These are phyloP conservation scores for Nasturtium officinale DNA, from an alignment of 345 rosid species.

Conservation along the genomic window DNA sequence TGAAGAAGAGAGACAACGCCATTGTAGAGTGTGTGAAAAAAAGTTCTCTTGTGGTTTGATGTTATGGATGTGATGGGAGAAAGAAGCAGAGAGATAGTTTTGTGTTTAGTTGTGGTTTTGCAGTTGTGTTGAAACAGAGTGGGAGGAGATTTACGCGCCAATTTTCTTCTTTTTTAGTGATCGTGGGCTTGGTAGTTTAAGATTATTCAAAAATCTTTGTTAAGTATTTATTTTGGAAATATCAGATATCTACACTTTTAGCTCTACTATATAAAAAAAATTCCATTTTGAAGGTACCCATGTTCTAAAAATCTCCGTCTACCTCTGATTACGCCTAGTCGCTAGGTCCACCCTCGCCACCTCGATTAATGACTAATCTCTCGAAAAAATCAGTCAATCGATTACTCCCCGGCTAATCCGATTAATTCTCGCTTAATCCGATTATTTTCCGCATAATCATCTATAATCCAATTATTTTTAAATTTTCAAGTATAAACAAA, in stretches of 20 bases:
- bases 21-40: constrained; percentile 22
- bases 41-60: neutral
- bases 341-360: too few species aligned
- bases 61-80: neutral
- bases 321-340: too few species aligned
- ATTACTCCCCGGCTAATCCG: too few species aligned
- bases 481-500: too few species aligned
- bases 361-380: too few species aligned
- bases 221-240: neutral
- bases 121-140: constrained; percentile 43
- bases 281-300: too few species aligned
- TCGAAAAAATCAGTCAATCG: too few species aligned
- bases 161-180: neutral
- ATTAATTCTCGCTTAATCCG: too few species aligned
- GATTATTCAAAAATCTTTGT: neutral
- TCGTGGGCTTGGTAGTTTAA: constrained; percentile 19
- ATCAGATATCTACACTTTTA: neutral
- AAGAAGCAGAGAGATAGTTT: constrained; percentile 30
- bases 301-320: too few species aligned
- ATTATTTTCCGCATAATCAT: too few species aligned
- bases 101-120: constrained; percentile 17
- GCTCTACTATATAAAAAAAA: too few species aligned
- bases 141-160: constrained; percentile 34
- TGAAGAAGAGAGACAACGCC: constrained; percentile 30
- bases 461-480: too few species aligned